Percentiles rank a stretch among this genome's conserved stretches.
Evolutionary conservation across 2,329 filamentous ascomycete species (phyloP).

Genomic region (Catunica adiposa): DNA sequence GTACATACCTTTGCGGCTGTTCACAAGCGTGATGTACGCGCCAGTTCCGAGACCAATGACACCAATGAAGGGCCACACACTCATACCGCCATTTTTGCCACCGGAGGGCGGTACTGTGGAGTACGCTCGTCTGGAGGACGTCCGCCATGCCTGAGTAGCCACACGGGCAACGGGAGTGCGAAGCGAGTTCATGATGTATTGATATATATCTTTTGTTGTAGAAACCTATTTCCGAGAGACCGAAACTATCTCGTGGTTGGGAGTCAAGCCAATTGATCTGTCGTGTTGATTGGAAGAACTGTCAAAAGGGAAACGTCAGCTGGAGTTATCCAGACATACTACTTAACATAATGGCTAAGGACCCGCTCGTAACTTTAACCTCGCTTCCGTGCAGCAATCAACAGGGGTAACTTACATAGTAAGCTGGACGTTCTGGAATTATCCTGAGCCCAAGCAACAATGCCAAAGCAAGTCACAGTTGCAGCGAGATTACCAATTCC

Average conservation of each 20-base stretch:
- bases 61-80: slow-evolving; percentile 11
- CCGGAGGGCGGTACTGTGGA: neutral
- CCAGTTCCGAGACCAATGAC: slow-evolving; percentile 17
- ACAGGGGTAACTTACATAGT: neutral
- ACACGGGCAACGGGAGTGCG: neutral
- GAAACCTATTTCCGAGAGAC: no score
- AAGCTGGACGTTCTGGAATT: neutral
- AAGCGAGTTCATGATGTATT: neutral
- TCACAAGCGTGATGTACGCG: slow-evolving; percentile 34
- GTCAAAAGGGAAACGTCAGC: no score
- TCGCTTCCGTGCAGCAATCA: no score
- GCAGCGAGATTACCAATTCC: neutral
- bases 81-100: slow-evolving; percentile 8
- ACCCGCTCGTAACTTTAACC: no score
- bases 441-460: neutral
- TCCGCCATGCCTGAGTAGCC: neutral
- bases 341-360: no score
- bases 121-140: neutral
- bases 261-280: no score
- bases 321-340: no score
- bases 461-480: neutral
- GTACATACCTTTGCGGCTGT: slow-evolving; percentile 31
- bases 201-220: no score
- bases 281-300: no score
- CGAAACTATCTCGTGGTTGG: no score